phyloP scores from a whole-genome alignment of 495 filamentous ascomycete genomes.

The Penicillium tannophilum region DNA sequence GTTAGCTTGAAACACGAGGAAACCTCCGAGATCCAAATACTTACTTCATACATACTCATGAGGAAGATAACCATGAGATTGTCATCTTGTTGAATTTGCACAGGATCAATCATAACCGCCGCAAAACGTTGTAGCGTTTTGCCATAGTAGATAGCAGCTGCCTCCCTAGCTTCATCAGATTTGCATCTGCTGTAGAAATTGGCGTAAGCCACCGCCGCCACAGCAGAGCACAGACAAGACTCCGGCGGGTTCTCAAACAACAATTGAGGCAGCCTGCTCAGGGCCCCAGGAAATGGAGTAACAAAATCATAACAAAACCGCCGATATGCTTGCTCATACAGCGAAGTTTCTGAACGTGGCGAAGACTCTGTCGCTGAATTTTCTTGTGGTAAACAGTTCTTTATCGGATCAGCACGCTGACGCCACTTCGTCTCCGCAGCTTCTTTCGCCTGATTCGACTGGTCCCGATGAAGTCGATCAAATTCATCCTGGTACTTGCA shows the following conservation, averaged over 20 bases:
- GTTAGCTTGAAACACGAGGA: background rate
- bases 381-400: background rate
- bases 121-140: conserved; percentile 14
- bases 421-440: conserved; percentile 17
- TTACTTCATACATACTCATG: conserved; percentile 19
- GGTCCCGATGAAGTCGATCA: conserved; percentile 17
- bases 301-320: conserved; percentile 21
- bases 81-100: conserved; percentile 12
- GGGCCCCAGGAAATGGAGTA: conserved; percentile 3
- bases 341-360: background rate
- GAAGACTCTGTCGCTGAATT: background rate
- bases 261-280: conserved; percentile 4
- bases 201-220: conserved; percentile 13
- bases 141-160: conserved; percentile 12
- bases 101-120: conserved; percentile 7
- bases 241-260: background rate
- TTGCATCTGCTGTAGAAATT: conserved; percentile 16
- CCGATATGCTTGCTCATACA: conserved; percentile 14
- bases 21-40: background rate
- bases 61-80: conserved; percentile 19
- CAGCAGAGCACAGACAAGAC: conserved; percentile 13
- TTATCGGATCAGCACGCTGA: conserved; percentile 10
- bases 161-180: conserved; percentile 12
- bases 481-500: conserved; percentile 15
- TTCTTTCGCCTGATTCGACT: conserved; percentile 12